Evolutionary conservation across 2,329 filamentous ascomycete species (phyloP), one percentile per base, ranked within the genome.

Genomic region (Graphilbum sp.): DNA sequence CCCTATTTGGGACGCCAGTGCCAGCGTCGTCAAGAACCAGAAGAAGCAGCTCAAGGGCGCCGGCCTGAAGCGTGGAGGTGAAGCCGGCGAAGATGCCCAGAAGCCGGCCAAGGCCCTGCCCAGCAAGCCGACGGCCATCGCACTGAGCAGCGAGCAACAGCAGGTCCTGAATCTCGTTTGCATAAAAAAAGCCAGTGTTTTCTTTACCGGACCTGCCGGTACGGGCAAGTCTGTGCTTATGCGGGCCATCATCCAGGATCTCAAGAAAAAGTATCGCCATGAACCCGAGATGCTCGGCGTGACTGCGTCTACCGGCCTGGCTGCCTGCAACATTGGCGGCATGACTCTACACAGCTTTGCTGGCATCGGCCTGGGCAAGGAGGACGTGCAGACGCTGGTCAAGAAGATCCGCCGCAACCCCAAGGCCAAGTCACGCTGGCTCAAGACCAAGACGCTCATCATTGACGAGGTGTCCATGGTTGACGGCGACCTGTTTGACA

Each of bases 381-480:
- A 96, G 49, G 70, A 82, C 30, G 80, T 78, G 4, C 69, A 75
- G 15, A 73, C 79, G 24, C 66, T 98, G 19, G 72, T 95, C 36
- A 90, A 83, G 56, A 98, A 95, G 66, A 84, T 98, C 49, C 79
- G 82, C 49, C 73, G 76, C 41, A 95, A 96, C 47, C 67, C 72
- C 16, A 96, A 95, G 54, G 85, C 86, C 18, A 88, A 82, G 53
- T 79, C 75, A 45, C 73, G 88, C 31, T 98, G 92, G 92, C 61
- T 92, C 46, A 74, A 76, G 40, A 93, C 86, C 1, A 93, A 87
- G 52, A 75, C 85, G 12, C 69, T 98, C 19, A 69, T 98, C 47
- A 73, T 98, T 49, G 90, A 98, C 57, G 90, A 98, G 54, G 78
- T 98, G 4, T 96, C 90, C 12, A 98, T 98, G 92, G 87, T 98